Base-by-base conservation (phyloP, 768 basidiomycete genomes). In the Podaxis carcinomalis region DNA sequence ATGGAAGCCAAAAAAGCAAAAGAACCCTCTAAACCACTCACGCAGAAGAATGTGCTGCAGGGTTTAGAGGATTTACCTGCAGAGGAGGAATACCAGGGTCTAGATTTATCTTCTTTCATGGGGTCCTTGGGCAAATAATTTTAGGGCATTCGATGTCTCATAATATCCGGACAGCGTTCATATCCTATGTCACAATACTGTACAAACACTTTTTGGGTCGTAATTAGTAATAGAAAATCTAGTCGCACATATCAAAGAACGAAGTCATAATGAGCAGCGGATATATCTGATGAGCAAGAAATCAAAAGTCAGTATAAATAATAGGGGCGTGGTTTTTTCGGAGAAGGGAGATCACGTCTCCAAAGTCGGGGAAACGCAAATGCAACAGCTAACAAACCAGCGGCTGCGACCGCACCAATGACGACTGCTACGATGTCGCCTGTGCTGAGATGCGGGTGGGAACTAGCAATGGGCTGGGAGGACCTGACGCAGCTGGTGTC, bases 41-140 rank as follows among this genome's bases (percentile, higher is more conserved):
- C 80, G 55, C 90, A 92, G 69, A 96, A 92, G 78, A 92, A 89
- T 69, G 78, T 96, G 35, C 77, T 98, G 23, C 88, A 90, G 54
- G 95, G 94, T 51, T 77, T 98, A 59, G 95, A 96, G 66, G 96
- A 97, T 66, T 77, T 98, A 51, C 95, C 94, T 2, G 77, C 88
- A 46, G 95, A 96, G 69, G 92, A 95, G 57, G 96, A 98, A 74
- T 98, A 97, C 69, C 86, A 92, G 70, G 86, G 85, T 54, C 73
- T 97, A 67, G 93, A 95, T 67, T 76, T 98, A 61, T 86, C 89
- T 47, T 87, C 83, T 69, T 98, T 96, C 77, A 88, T 98, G 87
- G 84, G 85, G 61, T 91, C 92, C n/a, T 77, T 94, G 51, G 83
- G 83, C 66, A 79, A 81, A 74, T 83, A 39, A 59, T 56, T 57